Evolutionary conservation across 352 stramenopile species (phyloP).

Genomic region (Elongisporangium prolatum): DNA sequence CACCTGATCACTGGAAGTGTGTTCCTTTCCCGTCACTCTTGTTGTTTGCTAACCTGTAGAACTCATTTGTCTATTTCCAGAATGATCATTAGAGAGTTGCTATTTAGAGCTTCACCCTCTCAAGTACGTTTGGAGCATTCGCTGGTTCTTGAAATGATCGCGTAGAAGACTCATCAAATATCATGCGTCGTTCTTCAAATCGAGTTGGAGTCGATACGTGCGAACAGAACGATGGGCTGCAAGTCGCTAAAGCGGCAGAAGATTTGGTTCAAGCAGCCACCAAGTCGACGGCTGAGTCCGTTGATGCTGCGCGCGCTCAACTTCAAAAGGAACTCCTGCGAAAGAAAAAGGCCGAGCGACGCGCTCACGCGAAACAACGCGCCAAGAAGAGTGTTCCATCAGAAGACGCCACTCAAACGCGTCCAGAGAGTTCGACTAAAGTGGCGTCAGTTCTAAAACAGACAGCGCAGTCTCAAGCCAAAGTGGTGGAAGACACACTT

Average conservation of each 20-base stretch:
- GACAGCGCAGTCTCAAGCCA: background rate
- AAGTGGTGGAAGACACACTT: too few relatives aligned
- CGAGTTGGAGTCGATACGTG: background rate
- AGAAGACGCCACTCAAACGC: background rate
- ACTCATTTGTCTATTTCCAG: background rate
- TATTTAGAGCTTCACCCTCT: background rate
- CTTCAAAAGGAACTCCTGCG: slow-evolving; percentile 38
- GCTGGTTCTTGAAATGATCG: background rate
- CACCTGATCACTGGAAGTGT: background rate
- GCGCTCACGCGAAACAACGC: slow-evolving; percentile 37
- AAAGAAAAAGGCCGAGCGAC: slow-evolving; percentile 48
- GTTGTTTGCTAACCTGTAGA: background rate
- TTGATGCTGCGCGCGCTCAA: slow-evolving; percentile 21
- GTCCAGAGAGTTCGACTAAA: too few relatives aligned
- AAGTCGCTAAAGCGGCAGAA: background rate
- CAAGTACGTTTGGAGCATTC: background rate
- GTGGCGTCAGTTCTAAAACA: background rate
- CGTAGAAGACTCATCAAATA: background rate
- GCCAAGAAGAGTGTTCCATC: slow-evolving; percentile 14
- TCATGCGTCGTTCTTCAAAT: background rate
- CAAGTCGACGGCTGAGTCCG: slow-evolving; percentile 3
- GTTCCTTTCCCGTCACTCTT: background rate
- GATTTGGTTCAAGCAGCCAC: too few relatives aligned
- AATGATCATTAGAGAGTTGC: background rate
- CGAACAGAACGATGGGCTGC: background rate